A percentile compares a stretch with the other conserved stretches of the same genome.
These are phyloP conservation scores for Paramyrothecium sp. DNA, from an alignment of 2,329 filamentous ascomycete species.

Conservation along the genomic window DNA sequence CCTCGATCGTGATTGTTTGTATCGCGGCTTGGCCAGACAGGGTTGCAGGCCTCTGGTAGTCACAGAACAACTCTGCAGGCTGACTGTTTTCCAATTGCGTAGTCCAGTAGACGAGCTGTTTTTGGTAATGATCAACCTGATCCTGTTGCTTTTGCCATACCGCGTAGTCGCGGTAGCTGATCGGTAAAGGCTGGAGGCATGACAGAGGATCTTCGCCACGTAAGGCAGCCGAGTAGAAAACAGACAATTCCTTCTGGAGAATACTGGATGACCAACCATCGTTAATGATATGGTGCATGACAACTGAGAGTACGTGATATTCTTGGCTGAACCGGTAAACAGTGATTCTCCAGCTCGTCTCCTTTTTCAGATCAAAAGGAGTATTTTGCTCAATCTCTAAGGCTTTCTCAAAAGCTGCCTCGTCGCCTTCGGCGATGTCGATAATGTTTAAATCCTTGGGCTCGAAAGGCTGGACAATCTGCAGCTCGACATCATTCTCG, in stretches of 20 bases:
- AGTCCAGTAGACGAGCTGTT: conserved; percentile 14
- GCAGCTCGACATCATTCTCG: not conserved
- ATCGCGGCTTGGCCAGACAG: conserved; percentile 9
- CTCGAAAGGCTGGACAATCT: conserved; percentile 5
- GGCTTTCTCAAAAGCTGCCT: not conserved
- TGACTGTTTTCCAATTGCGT: conserved; percentile 3
- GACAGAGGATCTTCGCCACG: conserved; percentile 10
- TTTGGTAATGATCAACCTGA: conserved; percentile 7
- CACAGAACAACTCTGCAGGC: conserved; percentile 9
- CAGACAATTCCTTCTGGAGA: conserved; percentile 7
- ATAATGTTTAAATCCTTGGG: not conserved
- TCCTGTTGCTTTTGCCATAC: conserved; percentile 12
- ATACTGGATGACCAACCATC: conserved; percentile 20
- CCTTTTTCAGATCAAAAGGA: conserved; percentile 5
- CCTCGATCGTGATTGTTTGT: conserved; percentile 6
- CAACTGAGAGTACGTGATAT: conserved; percentile 11
- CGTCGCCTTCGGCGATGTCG: not conserved
- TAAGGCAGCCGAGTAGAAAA: conserved; percentile 12
- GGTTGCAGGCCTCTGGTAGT: conserved; percentile 6
- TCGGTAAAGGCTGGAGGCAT: conserved; percentile 11
- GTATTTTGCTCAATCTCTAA: conserved; percentile 8
- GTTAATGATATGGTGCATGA: conserved; percentile 19
- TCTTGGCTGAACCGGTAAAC: conserved; percentile 5
- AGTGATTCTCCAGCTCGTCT: conserved; percentile 14
- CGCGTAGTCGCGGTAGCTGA: conserved; percentile 22